A percentile compares a stretch with the other conserved stretches of the same genome.
Conservation (phyloP, 495 filamentous ascomycete genomes). For the Eremomyces bilateralis region DNA sequence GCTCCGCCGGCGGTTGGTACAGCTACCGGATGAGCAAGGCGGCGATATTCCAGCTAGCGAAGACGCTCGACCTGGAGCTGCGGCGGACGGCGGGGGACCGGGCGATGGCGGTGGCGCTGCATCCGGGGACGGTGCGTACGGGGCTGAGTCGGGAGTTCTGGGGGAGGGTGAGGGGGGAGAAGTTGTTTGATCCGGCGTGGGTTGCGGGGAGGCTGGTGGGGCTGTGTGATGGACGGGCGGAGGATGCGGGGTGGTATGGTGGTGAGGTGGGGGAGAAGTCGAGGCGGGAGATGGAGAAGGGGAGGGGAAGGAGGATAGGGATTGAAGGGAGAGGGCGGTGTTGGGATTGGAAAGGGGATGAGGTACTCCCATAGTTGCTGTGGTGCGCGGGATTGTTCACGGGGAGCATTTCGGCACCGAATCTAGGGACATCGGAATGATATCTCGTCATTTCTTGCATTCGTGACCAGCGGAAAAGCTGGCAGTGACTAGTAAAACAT, state of each 20-base stretch:
- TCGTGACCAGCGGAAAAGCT: no score
- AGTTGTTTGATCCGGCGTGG: conserved; percentile 39
- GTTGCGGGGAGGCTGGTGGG: conserved; percentile 37
- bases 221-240: conserved; percentile 22
- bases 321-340: conserved; percentile 37
- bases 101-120: conserved; percentile 46
- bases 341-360: conserved; percentile 53
- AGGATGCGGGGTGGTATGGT: no score
- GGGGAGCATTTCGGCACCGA: no score
- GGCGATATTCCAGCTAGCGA: conserved; percentile 44
- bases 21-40: conserved; percentile 21
- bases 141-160: conserved; percentile 53
- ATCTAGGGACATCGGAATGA: no score
- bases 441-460: no score
- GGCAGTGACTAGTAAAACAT: no score
- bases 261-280: no score
- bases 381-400: no score
- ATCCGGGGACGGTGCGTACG: conserved; percentile 68
- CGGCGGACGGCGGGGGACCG: conserved; percentile 28
- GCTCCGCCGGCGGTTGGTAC: conserved; percentile 22
- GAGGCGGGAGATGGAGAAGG: conserved; percentile 26
- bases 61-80: conserved; percentile 53
- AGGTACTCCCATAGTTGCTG: conserved; percentile 1
- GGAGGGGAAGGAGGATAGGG: conserved; percentile 18
- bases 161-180: conserved; percentile 32